phyloP scores from a whole-genome alignment of 495 filamentous ascomycete species.

The Xylaria grammica region DNA sequence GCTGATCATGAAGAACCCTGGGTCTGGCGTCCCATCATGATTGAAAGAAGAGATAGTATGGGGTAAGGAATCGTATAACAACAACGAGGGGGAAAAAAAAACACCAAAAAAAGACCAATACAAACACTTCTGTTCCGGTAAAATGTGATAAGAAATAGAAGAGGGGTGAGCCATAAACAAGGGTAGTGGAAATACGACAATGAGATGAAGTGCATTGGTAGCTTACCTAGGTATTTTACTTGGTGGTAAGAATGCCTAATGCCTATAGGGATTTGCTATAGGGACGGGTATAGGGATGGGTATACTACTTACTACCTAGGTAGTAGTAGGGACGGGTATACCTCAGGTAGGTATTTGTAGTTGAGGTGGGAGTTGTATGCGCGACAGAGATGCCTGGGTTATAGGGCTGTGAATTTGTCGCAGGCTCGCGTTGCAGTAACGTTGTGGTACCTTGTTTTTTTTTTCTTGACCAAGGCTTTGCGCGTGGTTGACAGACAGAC shows the following conservation, averaged over 20 bases:
- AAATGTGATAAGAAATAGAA: not conserved
- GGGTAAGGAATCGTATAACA: not conserved
- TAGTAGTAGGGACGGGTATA: too few species aligned
- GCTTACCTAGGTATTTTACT: constrained; percentile 1
- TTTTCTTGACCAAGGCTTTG: constrained; percentile 7
- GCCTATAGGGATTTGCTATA: constrained; percentile 3
- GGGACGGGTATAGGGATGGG: not conserved
- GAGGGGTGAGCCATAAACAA: not conserved
- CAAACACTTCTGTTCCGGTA: not conserved
- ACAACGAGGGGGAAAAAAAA: not conserved
- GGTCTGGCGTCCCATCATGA: constrained; percentile 15
- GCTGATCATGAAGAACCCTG: constrained; percentile 23
- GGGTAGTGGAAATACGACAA: constrained; percentile 5
- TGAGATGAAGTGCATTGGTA: not conserved
- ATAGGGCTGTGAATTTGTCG: constrained; percentile 22
- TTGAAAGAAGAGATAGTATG: constrained; percentile 5
- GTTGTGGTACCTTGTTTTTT: constrained; percentile 18
- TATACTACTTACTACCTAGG: too few species aligned
- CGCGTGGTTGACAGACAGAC: constrained; percentile 20
- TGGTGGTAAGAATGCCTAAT: not conserved
- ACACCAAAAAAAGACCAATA: not conserved
- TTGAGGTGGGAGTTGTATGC: constrained; percentile 8
- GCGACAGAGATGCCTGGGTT: constrained; percentile 11
- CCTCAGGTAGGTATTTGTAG: not conserved
- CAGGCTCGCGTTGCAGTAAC: constrained; percentile 19